Conservation (phyloP, 2,329 filamentous ascomycete genomes). For the Aspergillus ruber region DNA sequence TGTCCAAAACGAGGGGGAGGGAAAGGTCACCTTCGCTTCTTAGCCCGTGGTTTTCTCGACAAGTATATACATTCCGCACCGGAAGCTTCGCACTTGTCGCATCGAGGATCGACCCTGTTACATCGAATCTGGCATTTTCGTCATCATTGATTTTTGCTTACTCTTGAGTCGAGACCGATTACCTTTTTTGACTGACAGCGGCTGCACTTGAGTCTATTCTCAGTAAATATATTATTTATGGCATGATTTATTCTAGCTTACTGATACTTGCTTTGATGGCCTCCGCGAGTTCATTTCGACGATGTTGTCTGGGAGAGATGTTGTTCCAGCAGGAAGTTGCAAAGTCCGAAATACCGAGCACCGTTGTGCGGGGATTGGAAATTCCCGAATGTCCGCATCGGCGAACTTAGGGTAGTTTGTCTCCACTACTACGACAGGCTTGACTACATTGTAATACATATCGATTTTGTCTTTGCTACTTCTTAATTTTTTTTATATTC, state of each 20-base stretch:
- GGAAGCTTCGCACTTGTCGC: slow-evolving; percentile 13
- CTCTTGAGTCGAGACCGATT: not conserved
- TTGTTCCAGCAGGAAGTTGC: too few relatives aligned
- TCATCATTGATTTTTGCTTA: slow-evolving; percentile 1
- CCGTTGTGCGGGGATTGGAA: too few relatives aligned
- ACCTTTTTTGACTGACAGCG: slow-evolving; percentile 15
- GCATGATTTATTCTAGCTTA: not conserved
- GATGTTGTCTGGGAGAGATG: too few relatives aligned
- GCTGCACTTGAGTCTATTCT: slow-evolving; percentile 6
- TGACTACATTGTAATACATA: too few relatives aligned
- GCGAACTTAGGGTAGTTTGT: too few relatives aligned
- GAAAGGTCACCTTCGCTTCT: slow-evolving; percentile 5
- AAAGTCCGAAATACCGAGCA: too few relatives aligned
- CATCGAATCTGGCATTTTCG: slow-evolving; percentile 12
- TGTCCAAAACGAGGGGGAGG: not conserved
- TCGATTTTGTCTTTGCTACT: too few relatives aligned
- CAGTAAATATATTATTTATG: not conserved
- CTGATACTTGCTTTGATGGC: slow-evolving; percentile 5
- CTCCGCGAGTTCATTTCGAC: not conserved
- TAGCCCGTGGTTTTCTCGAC: slow-evolving; percentile 8
- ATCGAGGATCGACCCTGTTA: slow-evolving; percentile 11
- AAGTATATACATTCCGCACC: slow-evolving; percentile 10
- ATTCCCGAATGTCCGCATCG: too few relatives aligned
- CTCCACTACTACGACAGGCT: too few relatives aligned
- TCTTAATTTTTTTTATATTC: too few relatives aligned